phyloP scores from a whole-genome alignment of 306 rosid genomes.

The Cajanus cajan region DNA sequence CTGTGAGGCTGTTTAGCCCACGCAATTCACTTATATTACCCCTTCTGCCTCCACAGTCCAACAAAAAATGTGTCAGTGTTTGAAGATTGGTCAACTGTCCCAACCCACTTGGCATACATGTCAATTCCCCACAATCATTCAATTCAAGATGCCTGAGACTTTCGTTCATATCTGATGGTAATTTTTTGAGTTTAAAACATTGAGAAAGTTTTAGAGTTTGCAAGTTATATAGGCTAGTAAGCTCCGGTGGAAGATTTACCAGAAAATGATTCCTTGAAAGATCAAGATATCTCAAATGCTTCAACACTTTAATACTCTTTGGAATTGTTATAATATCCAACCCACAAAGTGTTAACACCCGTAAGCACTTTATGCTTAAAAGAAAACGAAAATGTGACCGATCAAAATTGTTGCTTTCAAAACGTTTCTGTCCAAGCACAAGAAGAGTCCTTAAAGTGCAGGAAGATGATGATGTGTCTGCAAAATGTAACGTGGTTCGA shows the following conservation, averaged over 20 bases:
- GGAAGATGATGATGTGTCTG: neutral
- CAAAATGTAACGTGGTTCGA: neutral
- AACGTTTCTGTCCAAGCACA: neutral
- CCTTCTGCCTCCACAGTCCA: no score
- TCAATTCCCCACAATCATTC: constrained; percentile 5
- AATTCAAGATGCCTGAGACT: constrained; percentile 30
- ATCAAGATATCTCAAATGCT: constrained; percentile 39
- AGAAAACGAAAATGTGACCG: neutral
- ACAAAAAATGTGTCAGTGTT: constrained; percentile 3
- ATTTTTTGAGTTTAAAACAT: neutral
- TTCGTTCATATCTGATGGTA: constrained; percentile 26
- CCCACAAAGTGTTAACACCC: constrained; percentile 1
- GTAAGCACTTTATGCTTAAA: constrained; percentile 5
- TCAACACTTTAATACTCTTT: neutral
- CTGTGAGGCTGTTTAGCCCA: constrained; percentile 34
- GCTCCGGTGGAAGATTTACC: neutral
- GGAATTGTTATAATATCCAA: neutral
- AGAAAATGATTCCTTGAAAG: neutral
- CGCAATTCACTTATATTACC: neutral
- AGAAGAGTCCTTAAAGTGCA: neutral
- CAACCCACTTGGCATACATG: constrained; percentile 28
- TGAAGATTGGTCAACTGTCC: constrained; percentile 21
- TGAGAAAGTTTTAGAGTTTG: constrained; percentile 23
- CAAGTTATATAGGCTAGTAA: constrained; percentile 15
- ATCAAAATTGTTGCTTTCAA: neutral